Conservation (phyloP, 345 rosid species). For the Linum tenue region DNA sequence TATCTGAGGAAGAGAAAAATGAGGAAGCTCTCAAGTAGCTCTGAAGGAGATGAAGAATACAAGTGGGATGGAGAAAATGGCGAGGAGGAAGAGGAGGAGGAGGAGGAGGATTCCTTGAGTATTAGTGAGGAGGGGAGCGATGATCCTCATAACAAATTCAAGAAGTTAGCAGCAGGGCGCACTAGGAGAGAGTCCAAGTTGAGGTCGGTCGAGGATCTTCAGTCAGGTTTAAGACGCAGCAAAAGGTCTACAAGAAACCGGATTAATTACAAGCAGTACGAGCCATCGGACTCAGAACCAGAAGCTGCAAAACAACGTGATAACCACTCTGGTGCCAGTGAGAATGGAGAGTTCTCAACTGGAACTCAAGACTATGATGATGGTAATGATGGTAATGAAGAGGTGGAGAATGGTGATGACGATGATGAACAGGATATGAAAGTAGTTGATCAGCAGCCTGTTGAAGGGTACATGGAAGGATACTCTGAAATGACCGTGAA, state of each 20-base stretch:
- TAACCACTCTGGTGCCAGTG: conserved; percentile 55
- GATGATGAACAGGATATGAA: conserved; percentile 41
- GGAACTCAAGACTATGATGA: conserved; percentile 50
- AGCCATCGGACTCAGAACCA: conserved; percentile 75
- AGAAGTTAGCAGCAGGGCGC: conserved; percentile 61
- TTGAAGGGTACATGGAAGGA: conserved; percentile 13
- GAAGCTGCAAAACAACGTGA: conserved; percentile 45
- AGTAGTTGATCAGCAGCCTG: conserved; percentile 28
- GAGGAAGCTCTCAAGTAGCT: conserved; percentile 63
- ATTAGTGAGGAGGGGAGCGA: conserved; percentile 69
- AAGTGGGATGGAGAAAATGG: conserved; percentile 81
- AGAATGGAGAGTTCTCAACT: conserved; percentile 44
- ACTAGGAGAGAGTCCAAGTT: conserved; percentile 63
- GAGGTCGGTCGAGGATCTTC: conserved; percentile 64
- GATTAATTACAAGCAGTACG: conserved; percentile 70
- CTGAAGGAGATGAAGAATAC: conserved; percentile 96
- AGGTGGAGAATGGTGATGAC: conserved; percentile 7
- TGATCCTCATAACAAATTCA: conserved; percentile 44
- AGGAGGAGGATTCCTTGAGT: conserved; percentile 64
- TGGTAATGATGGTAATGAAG: conserved; percentile 39
- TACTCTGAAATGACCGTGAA: conserved; percentile 28
- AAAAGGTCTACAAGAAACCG: conserved; percentile 70
- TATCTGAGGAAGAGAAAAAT: conserved; percentile 78
- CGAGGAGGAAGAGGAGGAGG: conserved; percentile 80
- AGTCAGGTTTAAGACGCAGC: conserved; percentile 87